Percentiles rank a stretch among this genome's conserved stretches.
phyloP scores from a whole-genome alignment of 768 basidiomycete species.

The Mycena vulgaris region DNA sequence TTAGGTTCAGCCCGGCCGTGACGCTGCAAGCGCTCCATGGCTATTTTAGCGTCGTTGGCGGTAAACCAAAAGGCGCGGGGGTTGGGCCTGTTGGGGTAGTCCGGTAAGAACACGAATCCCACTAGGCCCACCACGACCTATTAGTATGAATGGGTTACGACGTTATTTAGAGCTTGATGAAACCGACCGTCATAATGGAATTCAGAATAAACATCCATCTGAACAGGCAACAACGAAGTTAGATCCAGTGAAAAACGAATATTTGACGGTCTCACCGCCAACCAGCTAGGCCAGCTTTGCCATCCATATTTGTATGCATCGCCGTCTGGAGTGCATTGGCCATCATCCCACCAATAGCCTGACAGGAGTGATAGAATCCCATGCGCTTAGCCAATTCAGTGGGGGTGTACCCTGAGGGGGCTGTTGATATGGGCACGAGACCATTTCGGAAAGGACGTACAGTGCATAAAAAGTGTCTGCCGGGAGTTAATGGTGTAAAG shows the following conservation, averaged over 20 bases:
- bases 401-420: neutral
- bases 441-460: neutral
- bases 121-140: neutral
- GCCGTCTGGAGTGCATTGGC: neutral
- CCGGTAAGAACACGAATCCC: slow-evolving; percentile 5
- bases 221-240: neutral
- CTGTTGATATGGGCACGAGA: neutral
- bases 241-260: neutral
- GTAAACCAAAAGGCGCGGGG: slow-evolving; percentile 3
- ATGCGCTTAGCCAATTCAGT: slow-evolving; percentile 3
- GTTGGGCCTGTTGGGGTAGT: neutral
- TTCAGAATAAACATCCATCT: slow-evolving; percentile 8
- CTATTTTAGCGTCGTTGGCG: neutral
- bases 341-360: slow-evolving; percentile 6
- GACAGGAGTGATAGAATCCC: neutral
- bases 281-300: neutral
- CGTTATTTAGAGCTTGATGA: neutral
- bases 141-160: neutral
- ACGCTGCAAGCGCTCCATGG: neutral
- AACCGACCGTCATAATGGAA: neutral
- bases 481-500: neutral
- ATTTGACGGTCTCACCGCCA: neutral
- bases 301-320: neutral
- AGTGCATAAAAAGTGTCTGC: slow-evolving; percentile 4
- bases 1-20: neutral